Base-by-base conservation (phyloP, 495 filamentous ascomycete species). In the Talaromyces trachyspermus region DNA sequence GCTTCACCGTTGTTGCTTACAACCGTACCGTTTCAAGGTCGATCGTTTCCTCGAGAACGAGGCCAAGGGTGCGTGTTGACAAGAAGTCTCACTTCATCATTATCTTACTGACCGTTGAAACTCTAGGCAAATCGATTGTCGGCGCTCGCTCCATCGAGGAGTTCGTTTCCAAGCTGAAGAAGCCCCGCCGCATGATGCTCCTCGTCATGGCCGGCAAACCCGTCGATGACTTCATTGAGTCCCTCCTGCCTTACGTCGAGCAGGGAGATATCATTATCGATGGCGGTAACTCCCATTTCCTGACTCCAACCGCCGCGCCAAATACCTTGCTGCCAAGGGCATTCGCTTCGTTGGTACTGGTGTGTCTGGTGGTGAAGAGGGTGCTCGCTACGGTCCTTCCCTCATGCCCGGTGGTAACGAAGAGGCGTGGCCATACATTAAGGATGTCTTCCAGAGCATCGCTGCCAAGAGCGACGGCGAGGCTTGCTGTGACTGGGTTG, bases 341-440 rank as follows among this genome's bases (percentile, higher is more conserved):
- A 88, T 98, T 69, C 84, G 86, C 58, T 98, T 95, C 68, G 91
- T 98, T 65, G 92, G 92, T 60, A 84, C 85, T 61, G 92, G 92
- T 83, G 92, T 98, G 49, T 98, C 92, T 49, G 92, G 92, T 71
- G 92, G 92, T 76, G 92, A 98, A 79, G 92, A 98, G 78, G 92
- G 92, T 79, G 92, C 92, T 58, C 85, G 92, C 52, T 95, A 90
- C 65, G 92, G 92, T 29, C 92, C 92, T 55, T 95, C 89, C 53
- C 74, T 98, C 67, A 98, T 98, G 92, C 92, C 92, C 46, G 92
- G 92, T 76, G 92, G 92, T 67, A 86, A 95, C 70, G 89, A 96
- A 77, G 87, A 86, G 63, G 92, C 92, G 30, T 98, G 92, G 92
- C 94, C 92, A 47, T 83, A 86, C 71, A 90, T 98, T 75, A 98